phyloP scores from a whole-genome alignment of 2,329 filamentous ascomycete species.

The Aspergillus awamori region DNA sequence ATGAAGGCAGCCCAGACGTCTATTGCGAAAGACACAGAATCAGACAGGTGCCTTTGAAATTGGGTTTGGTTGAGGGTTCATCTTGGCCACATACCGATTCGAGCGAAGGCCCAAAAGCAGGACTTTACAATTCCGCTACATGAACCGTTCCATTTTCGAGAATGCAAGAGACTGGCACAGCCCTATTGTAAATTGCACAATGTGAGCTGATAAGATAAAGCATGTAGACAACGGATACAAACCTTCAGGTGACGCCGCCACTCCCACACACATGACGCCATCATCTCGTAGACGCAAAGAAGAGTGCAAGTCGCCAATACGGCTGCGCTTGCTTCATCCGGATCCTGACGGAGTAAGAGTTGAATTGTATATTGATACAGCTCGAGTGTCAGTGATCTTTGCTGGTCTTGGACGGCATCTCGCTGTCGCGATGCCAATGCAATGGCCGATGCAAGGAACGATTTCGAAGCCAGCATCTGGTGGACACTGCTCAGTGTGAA shows the following conservation, averaged over 20 bases:
- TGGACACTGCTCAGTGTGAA: constrained; percentile 17
- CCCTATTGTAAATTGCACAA: constrained; percentile 4
- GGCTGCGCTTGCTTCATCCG: constrained; percentile 10
- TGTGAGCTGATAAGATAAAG: background rate
- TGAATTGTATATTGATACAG: constrained; percentile 20
- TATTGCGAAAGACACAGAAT: background rate
- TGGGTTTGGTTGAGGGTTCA: background rate
- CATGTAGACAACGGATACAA: background rate
- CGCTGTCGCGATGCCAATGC: constrained; percentile 20
- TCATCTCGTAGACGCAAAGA: constrained; percentile 24
- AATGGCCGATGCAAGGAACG: constrained; percentile 18
- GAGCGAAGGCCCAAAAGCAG: constrained; percentile 23
- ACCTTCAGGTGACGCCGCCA: constrained; percentile 22
- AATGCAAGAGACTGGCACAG: constrained; percentile 16
- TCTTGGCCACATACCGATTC: constrained; percentile 18
- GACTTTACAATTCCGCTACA: constrained; percentile 19
- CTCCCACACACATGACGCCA: constrained; percentile 19
- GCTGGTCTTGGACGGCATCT: constrained; percentile 11
- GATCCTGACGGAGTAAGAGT: constrained; percentile 16
- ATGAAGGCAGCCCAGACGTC: constrained; percentile 21
- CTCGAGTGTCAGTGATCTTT: constrained; percentile 15
- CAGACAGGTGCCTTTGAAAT: background rate
- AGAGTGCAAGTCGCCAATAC: constrained; percentile 21
- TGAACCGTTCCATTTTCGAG: constrained; percentile 20
- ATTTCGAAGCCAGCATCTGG: constrained; percentile 12